Evolutionary conservation across 164 flowering plant genomes (phyloP).

Genomic region (Protea cynaroides): DNA sequence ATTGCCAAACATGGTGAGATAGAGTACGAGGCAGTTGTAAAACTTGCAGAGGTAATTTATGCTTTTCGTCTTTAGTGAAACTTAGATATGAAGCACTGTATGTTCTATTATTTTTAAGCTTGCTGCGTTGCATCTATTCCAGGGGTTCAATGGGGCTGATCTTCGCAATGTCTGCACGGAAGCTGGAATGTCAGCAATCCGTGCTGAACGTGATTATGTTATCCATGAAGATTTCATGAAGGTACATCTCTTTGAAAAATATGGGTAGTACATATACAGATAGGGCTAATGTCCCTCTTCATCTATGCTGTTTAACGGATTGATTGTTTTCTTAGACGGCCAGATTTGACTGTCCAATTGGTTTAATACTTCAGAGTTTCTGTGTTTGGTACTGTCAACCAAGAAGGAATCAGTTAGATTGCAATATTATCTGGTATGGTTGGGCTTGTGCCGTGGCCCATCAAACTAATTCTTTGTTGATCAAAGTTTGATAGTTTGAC

Average conservation of each 20-base stretch:
- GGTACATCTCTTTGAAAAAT: slow-evolving; percentile 25
- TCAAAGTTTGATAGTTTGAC: too few relatives aligned
- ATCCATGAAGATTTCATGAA: slow-evolving; percentile 85
- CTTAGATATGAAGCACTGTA: neutral
- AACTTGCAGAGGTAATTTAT: slow-evolving; percentile 75
- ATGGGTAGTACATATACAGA: too few relatives aligned
- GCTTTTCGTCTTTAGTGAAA: neutral
- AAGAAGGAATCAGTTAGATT: too few relatives aligned
- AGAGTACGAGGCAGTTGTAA: slow-evolving; percentile 85
- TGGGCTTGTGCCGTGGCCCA: too few relatives aligned
- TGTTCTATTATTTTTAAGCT: neutral
- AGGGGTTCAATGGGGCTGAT: slow-evolving; percentile 85
- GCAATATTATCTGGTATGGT: too few relatives aligned
- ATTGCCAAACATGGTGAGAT: slow-evolving; percentile 91
- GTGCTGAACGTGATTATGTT: slow-evolving; percentile 73
- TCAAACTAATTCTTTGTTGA: too few relatives aligned
- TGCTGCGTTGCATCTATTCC: neutral
- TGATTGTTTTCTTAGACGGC: too few relatives aligned
- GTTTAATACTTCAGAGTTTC: too few relatives aligned
- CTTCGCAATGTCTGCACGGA: slow-evolving; percentile 79
- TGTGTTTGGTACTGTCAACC: too few relatives aligned
- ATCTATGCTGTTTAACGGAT: too few relatives aligned
- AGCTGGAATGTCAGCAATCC: slow-evolving; percentile 80
- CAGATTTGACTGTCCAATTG: too few relatives aligned
- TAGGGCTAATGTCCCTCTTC: too few relatives aligned